Base-by-base conservation (phyloP, 371 early-diverging fungal genomes). In the Apophysomyces ossiformis region DNA sequence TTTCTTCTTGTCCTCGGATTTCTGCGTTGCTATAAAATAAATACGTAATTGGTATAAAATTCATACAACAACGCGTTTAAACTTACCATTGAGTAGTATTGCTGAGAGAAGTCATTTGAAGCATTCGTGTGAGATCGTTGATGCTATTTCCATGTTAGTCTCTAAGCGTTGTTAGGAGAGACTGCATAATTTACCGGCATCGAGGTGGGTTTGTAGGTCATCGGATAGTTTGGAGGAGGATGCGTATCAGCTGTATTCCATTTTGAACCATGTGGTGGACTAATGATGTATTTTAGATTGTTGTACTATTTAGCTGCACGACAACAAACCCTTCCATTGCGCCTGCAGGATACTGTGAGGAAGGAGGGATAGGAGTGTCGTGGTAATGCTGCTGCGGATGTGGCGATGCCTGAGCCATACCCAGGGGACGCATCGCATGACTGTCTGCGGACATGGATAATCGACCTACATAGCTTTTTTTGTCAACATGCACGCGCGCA, bases 1-100 rank as follows among this genome's bases (percentile, higher is more conserved):
- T 77, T 77, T n/a, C 82, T 63, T 61, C 69, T 62, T 13, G 74
- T 68, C 58, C 66, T 74, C 47, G 76, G 76, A 46, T 63, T 69
- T 37, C 63, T 65, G 44, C 69, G 72, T 72, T 74, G 44, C 36
- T n/a, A 43, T 9, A 8, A 45, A 36, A 37, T 21, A 69, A 45
- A 41, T 1, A 60, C 2, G 41, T 37, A 41, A 7, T 21, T 44
- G 16, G n/a, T 26, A 57, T 43, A 13, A 38, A 41, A 58, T 43
- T 59, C 9, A 12, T 58, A 11, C 7, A 37, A 12, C 15, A 35
- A n/a, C 8, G 16, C 13, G 9, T 35, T n/a, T 15, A 35, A 47
- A 37, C 57, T 64, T 63, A 69, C 60, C 60, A 69, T 60, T 12
- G 43, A 43, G 57, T 60, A 45, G 37, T 64, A 63, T 47, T 68